Conservation (phyloP, 495 filamentous ascomycete species). For the Penicillium verhagenii region DNA sequence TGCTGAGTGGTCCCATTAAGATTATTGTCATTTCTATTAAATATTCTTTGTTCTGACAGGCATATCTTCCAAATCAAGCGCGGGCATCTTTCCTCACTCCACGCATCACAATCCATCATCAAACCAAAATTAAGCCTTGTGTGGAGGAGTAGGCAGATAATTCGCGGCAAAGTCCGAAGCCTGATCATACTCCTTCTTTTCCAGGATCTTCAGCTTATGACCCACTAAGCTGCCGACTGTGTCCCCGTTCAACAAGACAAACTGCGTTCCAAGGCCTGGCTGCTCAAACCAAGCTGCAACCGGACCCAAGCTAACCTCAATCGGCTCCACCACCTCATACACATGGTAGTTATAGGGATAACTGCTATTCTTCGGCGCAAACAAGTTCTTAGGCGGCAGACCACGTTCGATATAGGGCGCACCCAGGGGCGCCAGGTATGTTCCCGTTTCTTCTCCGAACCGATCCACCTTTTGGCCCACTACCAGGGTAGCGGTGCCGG, state of each 20-base stretch:
- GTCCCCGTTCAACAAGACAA: background rate
- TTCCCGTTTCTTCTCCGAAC: constrained; percentile 46
- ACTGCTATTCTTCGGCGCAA: background rate
- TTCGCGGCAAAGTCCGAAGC: background rate
- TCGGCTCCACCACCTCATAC: constrained; percentile 31
- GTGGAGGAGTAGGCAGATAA: background rate
- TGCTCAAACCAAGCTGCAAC: constrained; percentile 55
- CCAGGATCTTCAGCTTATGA: background rate
- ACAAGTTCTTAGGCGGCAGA: constrained; percentile 36
- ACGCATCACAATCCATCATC: too few relatives aligned
- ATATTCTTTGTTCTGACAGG: too few relatives aligned
- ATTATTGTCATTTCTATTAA: too few relatives aligned
- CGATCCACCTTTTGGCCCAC: constrained; percentile 47
- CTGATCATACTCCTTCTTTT: background rate
- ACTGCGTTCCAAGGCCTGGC: constrained; percentile 52
- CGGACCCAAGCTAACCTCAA: constrained; percentile 43
- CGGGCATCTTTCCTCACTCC: too few relatives aligned
- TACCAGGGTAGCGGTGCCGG: constrained; percentile 27
- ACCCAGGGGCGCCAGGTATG: constrained; percentile 41
- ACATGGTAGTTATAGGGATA: background rate
- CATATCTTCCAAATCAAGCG: too few relatives aligned
- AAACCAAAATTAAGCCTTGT: background rate
- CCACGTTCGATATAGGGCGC: constrained; percentile 49
- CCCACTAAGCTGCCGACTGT: background rate
- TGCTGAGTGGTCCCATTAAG: too few relatives aligned